Base-by-base conservation (phyloP, 345 rosid genomes). In the Hypericum perforatum region DNA sequence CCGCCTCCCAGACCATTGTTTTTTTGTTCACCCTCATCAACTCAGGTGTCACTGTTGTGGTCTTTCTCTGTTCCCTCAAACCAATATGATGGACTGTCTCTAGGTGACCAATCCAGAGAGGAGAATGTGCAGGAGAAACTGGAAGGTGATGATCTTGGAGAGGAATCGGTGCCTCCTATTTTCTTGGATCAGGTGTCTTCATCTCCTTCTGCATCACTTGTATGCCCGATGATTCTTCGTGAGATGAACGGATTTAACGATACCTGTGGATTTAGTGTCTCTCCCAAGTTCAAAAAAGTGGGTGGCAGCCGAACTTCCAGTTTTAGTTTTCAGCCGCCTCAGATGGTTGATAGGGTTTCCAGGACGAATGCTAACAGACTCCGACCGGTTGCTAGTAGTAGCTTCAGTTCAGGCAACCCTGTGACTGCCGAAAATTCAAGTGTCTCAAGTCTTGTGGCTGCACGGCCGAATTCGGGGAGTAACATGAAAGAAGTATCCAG, bases 191-290 rank as follows among this genome's bases (percentile, higher is more conserved):
- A 61, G 11, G 38, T 45, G 38, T 41, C 63, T 56, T 39, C 60
- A 52, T 54, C 66, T 14, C 53, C 54, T 55, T 32, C 58, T 5
- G 12, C 39, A 32, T 52, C 75, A 66, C 55, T 49, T 49, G 71
- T 61, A 49, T 52, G 32, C 61, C 53, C 58, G 3, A 16, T 6
- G 16, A 32, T 53, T 54, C 65, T 43, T 59, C 71, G 62, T 5
- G 70, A 69, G 49, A 57, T 66, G 56, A 79, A 79, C 53, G 85
- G 85, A 32, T 53, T 66, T 39, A 79, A 65, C 48, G 63, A 70
- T 11, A 46, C 65, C 12, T 62, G 60, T 63, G 73, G 76, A 16
- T 59, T 68, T 52, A 69, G 58, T 64, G 53, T 64, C 32, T 54
- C 78, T 46, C 52, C 70, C 44, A 74, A 78, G 29, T 67, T 37